Conservation (phyloP, 352 stramenopile species). For the Globisporangium yorkense region DNA sequence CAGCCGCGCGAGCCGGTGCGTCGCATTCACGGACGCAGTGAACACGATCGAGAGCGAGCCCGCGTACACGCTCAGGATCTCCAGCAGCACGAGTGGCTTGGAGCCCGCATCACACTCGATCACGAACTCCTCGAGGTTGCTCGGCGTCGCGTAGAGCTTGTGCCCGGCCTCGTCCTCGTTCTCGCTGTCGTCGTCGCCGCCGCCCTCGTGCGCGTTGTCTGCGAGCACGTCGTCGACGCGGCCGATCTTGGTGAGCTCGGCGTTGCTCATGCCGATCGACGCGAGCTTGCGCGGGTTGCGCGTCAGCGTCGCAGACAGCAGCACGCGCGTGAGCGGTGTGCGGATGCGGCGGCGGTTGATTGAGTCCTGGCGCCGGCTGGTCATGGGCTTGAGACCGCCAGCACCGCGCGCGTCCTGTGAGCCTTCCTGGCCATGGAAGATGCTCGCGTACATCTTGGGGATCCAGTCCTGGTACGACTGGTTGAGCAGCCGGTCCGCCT, state of each 20-base stretch:
- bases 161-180: slow-evolving; percentile 20
- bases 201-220: slow-evolving; percentile 58
- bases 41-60: slow-evolving; percentile 91
- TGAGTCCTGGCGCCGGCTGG: slow-evolving; percentile 63
- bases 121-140: slow-evolving; percentile 82
- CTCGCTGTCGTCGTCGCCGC: slow-evolving; percentile 24
- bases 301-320: slow-evolving; percentile 97
- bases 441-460: slow-evolving; percentile 84
- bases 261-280: slow-evolving; percentile 92
- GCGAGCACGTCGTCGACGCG: slow-evolving; percentile 51
- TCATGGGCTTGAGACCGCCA: slow-evolving; percentile 26
- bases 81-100: slow-evolving; percentile 94
- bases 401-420: slow-evolving; percentile 7
- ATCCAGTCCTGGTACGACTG: slow-evolving; percentile 98
- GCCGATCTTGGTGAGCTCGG: slow-evolving; percentile 90
- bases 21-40: slow-evolving; percentile 95
- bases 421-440: slow-evolving; percentile 64
- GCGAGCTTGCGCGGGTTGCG: slow-evolving; percentile 96
- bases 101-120: slow-evolving; percentile 92
- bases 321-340: slow-evolving; percentile 90
- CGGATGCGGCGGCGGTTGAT: slow-evolving; percentile 77
- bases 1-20: slow-evolving; percentile 92
- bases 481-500: slow-evolving; percentile 95
- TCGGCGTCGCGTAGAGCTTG: slow-evolving; percentile 76
- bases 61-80: slow-evolving; percentile 85